Percentiles rank a stretch among this genome's conserved stretches.
Evolutionary conservation across 495 filamentous ascomycete genomes (phyloP).

Genomic region (Hypoxylon lienhwacheense): DNA sequence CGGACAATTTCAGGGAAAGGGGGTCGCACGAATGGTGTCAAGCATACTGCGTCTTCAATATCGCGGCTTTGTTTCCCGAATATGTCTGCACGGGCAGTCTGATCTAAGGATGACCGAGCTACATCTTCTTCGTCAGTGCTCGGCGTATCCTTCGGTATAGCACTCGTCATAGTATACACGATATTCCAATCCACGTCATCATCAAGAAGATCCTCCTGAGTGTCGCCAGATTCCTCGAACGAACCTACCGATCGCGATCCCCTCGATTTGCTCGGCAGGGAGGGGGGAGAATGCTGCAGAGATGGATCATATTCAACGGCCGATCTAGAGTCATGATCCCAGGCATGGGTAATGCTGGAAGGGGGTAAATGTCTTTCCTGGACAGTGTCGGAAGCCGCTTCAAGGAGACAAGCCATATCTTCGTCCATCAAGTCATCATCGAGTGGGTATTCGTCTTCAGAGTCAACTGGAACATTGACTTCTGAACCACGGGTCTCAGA

Average conservation of each 20-base stretch:
- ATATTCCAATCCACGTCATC: slow-evolving; percentile 44
- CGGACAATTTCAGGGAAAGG: slow-evolving; percentile 52
- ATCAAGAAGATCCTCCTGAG: slow-evolving; percentile 39
- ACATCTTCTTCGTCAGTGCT: neutral
- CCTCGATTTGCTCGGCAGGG: neutral
- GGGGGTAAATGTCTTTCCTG: slow-evolving; percentile 36
- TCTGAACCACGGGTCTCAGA: neutral
- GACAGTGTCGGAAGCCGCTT: neutral
- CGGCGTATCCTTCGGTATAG: slow-evolving; percentile 4
- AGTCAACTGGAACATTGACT: neutral
- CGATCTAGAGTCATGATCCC: slow-evolving; percentile 36
- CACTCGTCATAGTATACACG: slow-evolving; percentile 29
- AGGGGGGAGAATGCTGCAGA: slow-evolving; percentile 31
- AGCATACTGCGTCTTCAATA: slow-evolving; percentile 6
- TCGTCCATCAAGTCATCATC: slow-evolving; percentile 26
- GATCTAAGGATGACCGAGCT: neutral
- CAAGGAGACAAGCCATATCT: slow-evolving; percentile 26
- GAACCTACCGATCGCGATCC: slow-evolving; percentile 1
- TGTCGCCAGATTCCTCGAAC: neutral
- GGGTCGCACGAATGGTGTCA: slow-evolving; percentile 50
- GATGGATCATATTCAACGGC: slow-evolving; percentile 36
- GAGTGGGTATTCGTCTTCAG: slow-evolving; percentile 29
- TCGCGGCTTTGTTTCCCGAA: neutral
- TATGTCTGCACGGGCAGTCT: neutral
- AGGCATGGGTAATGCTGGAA: slow-evolving; percentile 34